A percentile compares a stretch with the other conserved stretches of the same genome.
Evolutionary conservation across 805 yeast species (phyloP).

Genomic region (Spathaspora girioi): DNA sequence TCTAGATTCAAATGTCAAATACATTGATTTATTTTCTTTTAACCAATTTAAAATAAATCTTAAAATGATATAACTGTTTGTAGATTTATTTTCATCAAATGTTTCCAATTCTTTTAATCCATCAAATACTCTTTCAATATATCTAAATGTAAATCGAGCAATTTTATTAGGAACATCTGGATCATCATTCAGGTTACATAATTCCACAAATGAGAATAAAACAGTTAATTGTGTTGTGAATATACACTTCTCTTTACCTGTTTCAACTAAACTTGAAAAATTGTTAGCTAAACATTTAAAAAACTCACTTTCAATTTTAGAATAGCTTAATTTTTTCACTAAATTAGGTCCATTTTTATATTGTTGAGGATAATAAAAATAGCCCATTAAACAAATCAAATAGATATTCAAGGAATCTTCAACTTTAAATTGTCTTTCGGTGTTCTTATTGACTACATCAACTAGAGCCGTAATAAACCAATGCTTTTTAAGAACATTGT

Average conservation of each 20-base stretch:
- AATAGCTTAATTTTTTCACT: slow-evolving; percentile 17
- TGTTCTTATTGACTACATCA: slow-evolving; percentile 14
- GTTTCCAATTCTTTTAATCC: slow-evolving; percentile 2
- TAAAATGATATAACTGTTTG: slow-evolving; percentile 18
- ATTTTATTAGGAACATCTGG: slow-evolving; percentile 1
- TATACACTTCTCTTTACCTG: slow-evolving; percentile 12
- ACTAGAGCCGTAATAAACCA: slow-evolving; percentile 25
- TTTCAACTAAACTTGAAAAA: slow-evolving; percentile 9
- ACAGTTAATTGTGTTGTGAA: slow-evolving; percentile 20
- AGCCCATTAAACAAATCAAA: slow-evolving; percentile 39
- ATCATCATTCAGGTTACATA: slow-evolving; percentile 2
- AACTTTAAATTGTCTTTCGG: slow-evolving; percentile 11
- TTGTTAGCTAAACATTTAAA: slow-evolving; percentile 13
- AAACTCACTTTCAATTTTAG: slow-evolving; percentile 22
- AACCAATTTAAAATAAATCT: slow-evolving; percentile 59
- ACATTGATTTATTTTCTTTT: slow-evolving; percentile 37
- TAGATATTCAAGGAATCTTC: slow-evolving; percentile 15
- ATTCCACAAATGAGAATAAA: slow-evolving; percentile 18
- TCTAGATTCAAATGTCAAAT: not conserved
- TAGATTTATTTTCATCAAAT: not conserved
- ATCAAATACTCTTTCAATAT: slow-evolving; percentile 17
- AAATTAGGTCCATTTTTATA: slow-evolving; percentile 18
- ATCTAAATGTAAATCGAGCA: slow-evolving; percentile 15
- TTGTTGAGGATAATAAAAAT: slow-evolving; percentile 37
- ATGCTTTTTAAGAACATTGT: slow-evolving; percentile 33